Base-by-base conservation (phyloP, 116 monocot genomes). In the Phalaenopsis hybrid region DNA sequence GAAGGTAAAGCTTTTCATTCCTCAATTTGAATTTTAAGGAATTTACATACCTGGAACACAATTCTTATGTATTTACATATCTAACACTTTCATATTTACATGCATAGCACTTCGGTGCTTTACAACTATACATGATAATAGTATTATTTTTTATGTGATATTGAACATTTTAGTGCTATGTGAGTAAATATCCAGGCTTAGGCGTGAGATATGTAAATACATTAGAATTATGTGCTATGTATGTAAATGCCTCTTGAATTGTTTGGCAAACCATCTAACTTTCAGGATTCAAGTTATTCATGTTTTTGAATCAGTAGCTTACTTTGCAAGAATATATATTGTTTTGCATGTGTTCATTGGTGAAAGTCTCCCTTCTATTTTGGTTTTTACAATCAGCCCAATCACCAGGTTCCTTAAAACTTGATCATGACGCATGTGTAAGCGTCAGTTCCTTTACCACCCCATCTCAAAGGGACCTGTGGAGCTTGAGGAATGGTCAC, bases 361-460 rank as follows among this genome's bases (percentile, higher is more conserved):
- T 55, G 16, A 55, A 15, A 55, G 0, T 65, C 9, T 8, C 9
- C 12, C 37, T 17, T 34, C 41, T 72, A 5, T 72, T 37, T 72
- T 43, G 72, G 72, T 34, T 72, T 72, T 72, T 16, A 41, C 37
- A 37, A 37, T 72, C 79, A 59, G 37, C 31, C 20, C 73, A 73
- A 34, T 79, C 44, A 72, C 57, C 88, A 97, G 94, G 81, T 84
- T 87, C 87, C 15, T 82, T 90, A 45, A 92, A 97, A 83, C 86
- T 94, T 20, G 97, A 97, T 80, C 91, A 90, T 83, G 91, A 91
- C 58, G 93, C 91, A 80, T 85, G 90, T 78, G 79, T 69, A 55
- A 93, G 90, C 80, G 88, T 94, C 8, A 69, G 89, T 65, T 86
- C 81, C 10, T 80, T 88, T 80, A 84, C 93, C 12, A 78, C 59